phyloP scores from a whole-genome alignment of 495 filamentous ascomycete genomes.

The Penicillium atrosanguineum region DNA sequence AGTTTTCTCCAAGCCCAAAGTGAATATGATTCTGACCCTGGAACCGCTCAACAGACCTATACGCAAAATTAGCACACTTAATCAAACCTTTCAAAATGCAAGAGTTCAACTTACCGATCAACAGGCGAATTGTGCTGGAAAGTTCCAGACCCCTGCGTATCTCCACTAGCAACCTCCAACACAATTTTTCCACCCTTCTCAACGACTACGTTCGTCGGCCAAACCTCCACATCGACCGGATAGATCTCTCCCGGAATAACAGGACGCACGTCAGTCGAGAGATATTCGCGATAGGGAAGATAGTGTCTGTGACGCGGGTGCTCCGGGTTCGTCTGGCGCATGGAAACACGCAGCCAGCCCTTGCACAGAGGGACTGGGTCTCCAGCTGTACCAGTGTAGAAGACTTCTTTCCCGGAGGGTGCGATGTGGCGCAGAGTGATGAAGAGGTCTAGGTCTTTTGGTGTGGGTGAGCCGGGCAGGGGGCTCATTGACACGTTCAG shows the following conservation, averaged over 20 bases:
- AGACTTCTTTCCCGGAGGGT: conserved; percentile 54
- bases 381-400: conserved; percentile 56
- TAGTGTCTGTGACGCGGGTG: conserved; percentile 49
- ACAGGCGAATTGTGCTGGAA: neutral
- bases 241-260: conserved; percentile 58
- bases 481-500: conserved; percentile 57
- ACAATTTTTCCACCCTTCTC: conserved; percentile 27
- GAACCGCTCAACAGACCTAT: conserved; percentile 1
- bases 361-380: conserved; percentile 43
- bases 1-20: conserved; percentile 41
- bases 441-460: conserved; percentile 63
- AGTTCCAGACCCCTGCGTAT: neutral
- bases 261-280: conserved; percentile 52
- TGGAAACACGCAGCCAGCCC: conserved; percentile 48
- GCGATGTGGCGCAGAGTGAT: conserved; percentile 59
- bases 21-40: conserved; percentile 3
- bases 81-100: conserved; percentile 36
- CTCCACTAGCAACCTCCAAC: neutral
- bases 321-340: conserved; percentile 47
- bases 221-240: conserved; percentile 62
- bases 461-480: conserved; percentile 23
- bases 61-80: neutral
- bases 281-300: conserved; percentile 61
- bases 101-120: conserved; percentile 13
- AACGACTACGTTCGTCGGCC: conserved; percentile 67